Percentiles rank a stretch among this genome's conserved stretches.
Conservation (phyloP, 108 stramenopile species). For the Nitzschia sp. region DNA sequence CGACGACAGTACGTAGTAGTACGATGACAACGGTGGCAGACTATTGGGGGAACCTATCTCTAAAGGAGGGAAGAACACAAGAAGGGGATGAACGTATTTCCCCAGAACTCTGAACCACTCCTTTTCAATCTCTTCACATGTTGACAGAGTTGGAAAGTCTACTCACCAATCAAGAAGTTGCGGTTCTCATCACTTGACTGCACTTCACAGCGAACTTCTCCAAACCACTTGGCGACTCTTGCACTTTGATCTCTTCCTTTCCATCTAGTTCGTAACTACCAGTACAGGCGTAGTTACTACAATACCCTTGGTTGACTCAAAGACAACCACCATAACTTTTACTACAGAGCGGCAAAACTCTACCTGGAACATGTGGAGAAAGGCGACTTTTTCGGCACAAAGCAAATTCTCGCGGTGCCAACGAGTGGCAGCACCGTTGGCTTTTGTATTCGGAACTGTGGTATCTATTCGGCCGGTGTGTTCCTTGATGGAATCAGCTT, state of each 20-base stretch:
- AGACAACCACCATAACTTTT: neutral
- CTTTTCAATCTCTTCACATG: too few relatives aligned
- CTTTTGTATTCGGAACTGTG: constrained; percentile 6
- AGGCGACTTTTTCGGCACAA: neutral
- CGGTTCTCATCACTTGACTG: constrained; percentile 6
- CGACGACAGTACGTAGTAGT: too few relatives aligned
- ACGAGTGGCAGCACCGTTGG: constrained; percentile 15
- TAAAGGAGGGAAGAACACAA: too few relatives aligned
- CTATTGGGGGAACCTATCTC: too few relatives aligned
- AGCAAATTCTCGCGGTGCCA: neutral
- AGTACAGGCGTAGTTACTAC: too few relatives aligned
- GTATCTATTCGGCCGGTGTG: constrained; percentile 18
- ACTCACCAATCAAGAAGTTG: neutral
- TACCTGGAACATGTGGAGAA: constrained; percentile 15
- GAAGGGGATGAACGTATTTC: too few relatives aligned
- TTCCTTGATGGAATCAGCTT: constrained; percentile 11
- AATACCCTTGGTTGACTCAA: neutral
- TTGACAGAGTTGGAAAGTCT: too few relatives aligned
- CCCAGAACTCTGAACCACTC: too few relatives aligned
- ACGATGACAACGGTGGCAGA: too few relatives aligned
- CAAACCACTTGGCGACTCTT: too few relatives aligned
- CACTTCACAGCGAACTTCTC: neutral
- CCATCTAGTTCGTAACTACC: neutral
- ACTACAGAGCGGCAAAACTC: neutral
- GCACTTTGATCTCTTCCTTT: neutral